phyloP scores from a whole-genome alignment of 805 yeast species.

The Hanseniaspora lachancei region DNA sequence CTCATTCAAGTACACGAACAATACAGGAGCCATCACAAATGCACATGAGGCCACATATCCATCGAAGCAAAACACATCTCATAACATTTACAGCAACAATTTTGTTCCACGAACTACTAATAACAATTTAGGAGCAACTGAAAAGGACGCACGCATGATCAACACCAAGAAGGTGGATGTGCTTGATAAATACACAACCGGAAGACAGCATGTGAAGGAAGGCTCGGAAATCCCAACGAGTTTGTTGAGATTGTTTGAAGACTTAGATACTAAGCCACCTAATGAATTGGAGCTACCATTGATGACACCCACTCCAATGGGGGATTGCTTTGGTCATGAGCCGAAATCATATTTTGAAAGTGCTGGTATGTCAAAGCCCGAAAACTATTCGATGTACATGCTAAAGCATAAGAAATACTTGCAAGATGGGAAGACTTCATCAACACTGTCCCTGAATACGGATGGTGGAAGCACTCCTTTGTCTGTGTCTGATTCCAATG shows the following conservation, averaged over 20 bases:
- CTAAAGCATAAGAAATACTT: slow-evolving; percentile 8
- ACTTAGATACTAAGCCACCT: slow-evolving; percentile 1
- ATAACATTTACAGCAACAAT: slow-evolving; percentile 13
- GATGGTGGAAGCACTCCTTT: slow-evolving; percentile 11
- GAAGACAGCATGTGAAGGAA: neutral
- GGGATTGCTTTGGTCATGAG: slow-evolving; percentile 2
- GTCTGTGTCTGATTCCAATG: slow-evolving; percentile 3
- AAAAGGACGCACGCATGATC: slow-evolving; percentile 16
- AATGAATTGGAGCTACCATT: slow-evolving; percentile 5
- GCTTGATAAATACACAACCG: neutral
- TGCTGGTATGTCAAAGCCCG: neutral
- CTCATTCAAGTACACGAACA: neutral
- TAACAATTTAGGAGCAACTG: slow-evolving; percentile 26
- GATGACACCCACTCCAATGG: slow-evolving; percentile 12
- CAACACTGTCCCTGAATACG: slow-evolving; percentile 11
- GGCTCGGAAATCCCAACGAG: slow-evolving; percentile 52
- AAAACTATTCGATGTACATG: slow-evolving; percentile 9
- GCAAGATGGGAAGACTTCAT: slow-evolving; percentile 2
- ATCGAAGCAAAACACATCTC: slow-evolving; percentile 22
- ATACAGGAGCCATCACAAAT: slow-evolving; percentile 12
- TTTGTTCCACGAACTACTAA: slow-evolving; percentile 16
- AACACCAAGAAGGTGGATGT: slow-evolving; percentile 16
- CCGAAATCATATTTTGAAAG: slow-evolving; percentile 10
- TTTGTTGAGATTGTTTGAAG: slow-evolving; percentile 52
- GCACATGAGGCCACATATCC: slow-evolving; percentile 21